Base-by-base conservation (phyloP, 306 rosid species). In the Quercus engelmannii region DNA sequence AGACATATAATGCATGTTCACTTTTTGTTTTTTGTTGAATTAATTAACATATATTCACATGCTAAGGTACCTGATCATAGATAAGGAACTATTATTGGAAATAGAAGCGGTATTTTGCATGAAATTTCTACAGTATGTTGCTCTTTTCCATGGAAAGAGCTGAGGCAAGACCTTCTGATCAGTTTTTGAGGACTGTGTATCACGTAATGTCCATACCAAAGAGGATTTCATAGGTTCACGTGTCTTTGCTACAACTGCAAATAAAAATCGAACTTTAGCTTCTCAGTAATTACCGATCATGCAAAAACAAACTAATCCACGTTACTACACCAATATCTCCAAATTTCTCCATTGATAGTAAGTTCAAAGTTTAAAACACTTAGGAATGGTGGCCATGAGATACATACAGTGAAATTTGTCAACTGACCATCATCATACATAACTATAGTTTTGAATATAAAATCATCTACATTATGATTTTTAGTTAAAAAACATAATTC, bases 121-220 rank as follows among this genome's bases (percentile, higher is more conserved):
- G 77, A 79, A 74, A 78, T 76, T 91, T 82, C 90, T 90, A 87
- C 91, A 78, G 77, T 86, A 79, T 51, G 86, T 75, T 73, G 94
- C 67, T 90, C 96, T 91, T 86, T 92, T 95, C 99, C 99, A 92
- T 10, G 97, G 98, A 87, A 90, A 90, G 72, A 89, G 86, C 57
- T 77, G 84, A 79, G 99, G 97, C 55, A 89, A 76, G 79, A 86
- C 82, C 87, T 85, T 92, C 83, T 78, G 91, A 81, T 70, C 76
- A 69, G 80, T 80, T 81, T 85, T 78, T 28, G 87, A 80, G 23
- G 91, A 78, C 78, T 76, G 81, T 76, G 89, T 77, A 80, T 89
- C 88, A 76, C 84, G 6, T 3, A 86, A 85, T 25, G 97, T 92
- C 99, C 99, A 95, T 73, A 92, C 99, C 87, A 95, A 78, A 61